Evolutionary conservation across 164 flowering plant species (phyloP).

Genomic region (Tetrastigma voinierianum): DNA sequence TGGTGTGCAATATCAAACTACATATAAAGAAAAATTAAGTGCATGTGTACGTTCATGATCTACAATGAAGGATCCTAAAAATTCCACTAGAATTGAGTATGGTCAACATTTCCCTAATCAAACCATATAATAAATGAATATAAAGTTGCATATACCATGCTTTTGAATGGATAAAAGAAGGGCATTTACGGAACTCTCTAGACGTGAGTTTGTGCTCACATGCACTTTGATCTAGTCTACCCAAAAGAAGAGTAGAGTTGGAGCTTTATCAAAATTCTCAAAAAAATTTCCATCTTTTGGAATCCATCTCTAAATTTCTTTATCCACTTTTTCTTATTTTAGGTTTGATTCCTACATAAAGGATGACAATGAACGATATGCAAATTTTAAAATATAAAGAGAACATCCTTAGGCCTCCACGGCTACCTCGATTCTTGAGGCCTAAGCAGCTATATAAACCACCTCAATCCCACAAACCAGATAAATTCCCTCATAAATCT

Average conservation of each 20-base stretch:
- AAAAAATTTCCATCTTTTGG: neutral
- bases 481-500: neutral
- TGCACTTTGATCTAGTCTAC: conserved; percentile 3
- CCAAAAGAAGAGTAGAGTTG: conserved; percentile 13
- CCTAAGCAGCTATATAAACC: conserved; percentile 21
- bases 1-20: too few species aligned
- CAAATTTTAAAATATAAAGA: neutral
- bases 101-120: too few species aligned
- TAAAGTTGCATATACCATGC: too few species aligned
- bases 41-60: too few species aligned
- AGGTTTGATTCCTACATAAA: conserved; percentile 27
- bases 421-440: conserved; percentile 23
- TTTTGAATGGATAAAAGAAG: neutral
- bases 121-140: too few species aligned
- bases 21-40: too few species aligned
- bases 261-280: conserved; percentile 18
- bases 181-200: conserved; percentile 4
- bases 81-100: too few species aligned
- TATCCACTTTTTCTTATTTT: conserved; percentile 9
- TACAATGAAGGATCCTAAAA: too few species aligned
- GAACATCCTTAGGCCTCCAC: conserved; percentile 9
- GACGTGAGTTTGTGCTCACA: conserved; percentile 14
- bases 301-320: conserved; percentile 8
- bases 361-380: conserved; percentile 22
- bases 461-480: conserved; percentile 3